Percentiles rank a stretch among this genome's conserved stretches.
Conservation (phyloP, 805 yeast genomes). For the Monosporozyma yasuniensis region DNA sequence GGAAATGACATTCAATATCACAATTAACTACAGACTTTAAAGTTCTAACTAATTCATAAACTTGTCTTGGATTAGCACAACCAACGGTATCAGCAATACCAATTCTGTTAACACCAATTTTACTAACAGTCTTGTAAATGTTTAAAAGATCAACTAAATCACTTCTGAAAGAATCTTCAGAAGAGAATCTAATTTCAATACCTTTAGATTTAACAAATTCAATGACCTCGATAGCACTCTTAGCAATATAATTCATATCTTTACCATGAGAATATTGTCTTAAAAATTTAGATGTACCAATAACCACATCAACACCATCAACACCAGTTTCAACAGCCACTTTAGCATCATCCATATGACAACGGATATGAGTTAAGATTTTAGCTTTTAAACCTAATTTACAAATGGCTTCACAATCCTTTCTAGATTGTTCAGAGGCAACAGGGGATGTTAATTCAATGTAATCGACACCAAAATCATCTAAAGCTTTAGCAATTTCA, state of each 20-base stretch:
- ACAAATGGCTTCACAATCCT: constrained; percentile 96
- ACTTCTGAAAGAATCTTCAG: constrained; percentile 96
- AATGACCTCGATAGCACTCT: constrained; percentile 91
- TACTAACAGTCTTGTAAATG: constrained; percentile 92
- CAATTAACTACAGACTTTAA: constrained; percentile 88
- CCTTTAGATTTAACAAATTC: constrained; percentile 96
- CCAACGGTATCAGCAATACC: constrained; percentile 99
- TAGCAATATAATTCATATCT: constrained; percentile 96
- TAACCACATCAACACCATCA: constrained; percentile 97
- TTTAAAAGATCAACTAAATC: constrained; percentile 91
- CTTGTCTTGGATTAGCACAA: constrained; percentile 98
- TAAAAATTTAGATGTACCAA: constrained; percentile 92
- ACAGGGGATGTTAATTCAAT: constrained; percentile 97
- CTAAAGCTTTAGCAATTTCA: constrained; percentile 93
- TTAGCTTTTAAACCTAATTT: constrained; percentile 93
- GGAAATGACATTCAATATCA: constrained; percentile 98
- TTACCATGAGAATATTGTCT: constrained; percentile 95
- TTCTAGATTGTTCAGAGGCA: constrained; percentile 87
- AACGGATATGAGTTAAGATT: constrained; percentile 91
- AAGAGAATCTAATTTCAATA: constrained; percentile 90
- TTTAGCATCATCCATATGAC: constrained; percentile 98
- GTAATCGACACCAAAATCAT: constrained; percentile 96
- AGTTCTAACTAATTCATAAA: constrained; percentile 90
- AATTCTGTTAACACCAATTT: constrained; percentile 95
- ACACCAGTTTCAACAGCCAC: constrained; percentile 98